Percentiles rank a stretch among this genome's conserved stretches.
phyloP scores from a whole-genome alignment of 2,329 filamentous ascomycete genomes.

The Macrophomina pseudophaseolina region DNA sequence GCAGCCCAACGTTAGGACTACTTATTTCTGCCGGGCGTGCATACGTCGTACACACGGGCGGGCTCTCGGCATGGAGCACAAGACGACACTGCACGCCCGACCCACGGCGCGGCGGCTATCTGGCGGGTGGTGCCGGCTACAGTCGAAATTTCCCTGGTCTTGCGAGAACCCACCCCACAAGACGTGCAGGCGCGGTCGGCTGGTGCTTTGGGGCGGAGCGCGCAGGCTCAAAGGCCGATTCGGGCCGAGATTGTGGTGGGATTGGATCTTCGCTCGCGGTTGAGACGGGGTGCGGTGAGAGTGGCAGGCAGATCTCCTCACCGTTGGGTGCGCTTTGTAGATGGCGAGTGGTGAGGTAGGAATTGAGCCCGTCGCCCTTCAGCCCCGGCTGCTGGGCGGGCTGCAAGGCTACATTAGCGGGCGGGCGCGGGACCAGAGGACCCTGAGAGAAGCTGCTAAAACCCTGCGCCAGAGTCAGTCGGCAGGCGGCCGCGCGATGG shows the following conservation, averaged over 20 bases:
- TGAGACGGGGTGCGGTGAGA: constrained; percentile 24
- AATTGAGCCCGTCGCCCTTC: constrained; percentile 7
- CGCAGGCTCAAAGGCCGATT: constrained; percentile 16
- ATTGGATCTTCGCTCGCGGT: constrained; percentile 26
- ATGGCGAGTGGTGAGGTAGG: constrained; percentile 10
- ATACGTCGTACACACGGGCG: neutral
- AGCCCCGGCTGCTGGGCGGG: neutral
- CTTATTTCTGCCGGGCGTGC: constrained; percentile 5
- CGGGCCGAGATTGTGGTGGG: constrained; percentile 26
- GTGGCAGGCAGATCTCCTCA: constrained; percentile 23
- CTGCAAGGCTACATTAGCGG: constrained; percentile 19
- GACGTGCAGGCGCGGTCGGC: constrained; percentile 19
- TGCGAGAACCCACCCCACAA: constrained; percentile 5
- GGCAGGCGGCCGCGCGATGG: neutral
- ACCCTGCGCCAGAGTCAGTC: constrained; percentile 10
- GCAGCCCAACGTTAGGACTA: constrained; percentile 1
- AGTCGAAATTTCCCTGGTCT: constrained; percentile 18
- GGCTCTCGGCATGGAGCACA: neutral
- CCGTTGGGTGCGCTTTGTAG: neutral
- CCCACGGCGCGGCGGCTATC: constrained; percentile 19
- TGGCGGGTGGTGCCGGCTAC: constrained; percentile 17
- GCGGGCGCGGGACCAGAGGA: neutral
- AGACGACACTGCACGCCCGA: neutral
- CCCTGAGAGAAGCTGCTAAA: neutral
- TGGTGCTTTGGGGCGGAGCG: constrained; percentile 4